phyloP scores from a whole-genome alignment of 139 green algal genomes.

The Chlorokybus atmophyticus region DNA sequence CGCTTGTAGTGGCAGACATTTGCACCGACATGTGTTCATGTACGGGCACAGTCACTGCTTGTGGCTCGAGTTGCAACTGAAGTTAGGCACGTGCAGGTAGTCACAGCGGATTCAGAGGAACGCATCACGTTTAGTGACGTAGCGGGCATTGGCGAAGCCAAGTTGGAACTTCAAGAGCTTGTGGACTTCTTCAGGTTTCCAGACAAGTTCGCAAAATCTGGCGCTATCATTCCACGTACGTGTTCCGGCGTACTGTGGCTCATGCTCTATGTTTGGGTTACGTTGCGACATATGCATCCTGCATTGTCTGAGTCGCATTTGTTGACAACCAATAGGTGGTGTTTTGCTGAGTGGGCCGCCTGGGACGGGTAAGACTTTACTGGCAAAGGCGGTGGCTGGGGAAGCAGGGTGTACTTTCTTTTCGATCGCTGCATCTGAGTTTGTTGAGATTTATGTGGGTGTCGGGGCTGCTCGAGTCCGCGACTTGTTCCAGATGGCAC shows the following conservation, averaged over 20 bases:
- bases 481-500: constrained; percentile 83
- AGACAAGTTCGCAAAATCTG: constrained; percentile 7
- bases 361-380: constrained; percentile 71
- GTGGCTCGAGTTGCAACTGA: constrained; percentile 7
- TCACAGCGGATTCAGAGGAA: constrained; percentile 8
- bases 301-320: neutral
- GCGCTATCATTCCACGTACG: constrained; percentile 4
- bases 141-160: constrained; percentile 23
- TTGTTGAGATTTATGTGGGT: constrained; percentile 95
- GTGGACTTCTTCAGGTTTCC: constrained; percentile 24
- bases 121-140: constrained; percentile 26
- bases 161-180: constrained; percentile 26
- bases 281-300: neutral
- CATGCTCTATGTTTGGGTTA: neutral
- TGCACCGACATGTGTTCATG: constrained; percentile 4
- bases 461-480: constrained; percentile 70
- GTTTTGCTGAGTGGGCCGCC: constrained; percentile 51
- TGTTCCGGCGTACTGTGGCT: neutral
- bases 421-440: constrained; percentile 72
- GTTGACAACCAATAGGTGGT: constrained; percentile 3
- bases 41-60: neutral
- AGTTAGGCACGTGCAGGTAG: constrained; percentile 5
- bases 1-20: neutral
- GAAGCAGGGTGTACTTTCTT: constrained; percentile 77
- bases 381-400: constrained; percentile 46